Base-by-base conservation (phyloP, 306 rosid species). In the Sphenostylis stenocarpa region DNA sequence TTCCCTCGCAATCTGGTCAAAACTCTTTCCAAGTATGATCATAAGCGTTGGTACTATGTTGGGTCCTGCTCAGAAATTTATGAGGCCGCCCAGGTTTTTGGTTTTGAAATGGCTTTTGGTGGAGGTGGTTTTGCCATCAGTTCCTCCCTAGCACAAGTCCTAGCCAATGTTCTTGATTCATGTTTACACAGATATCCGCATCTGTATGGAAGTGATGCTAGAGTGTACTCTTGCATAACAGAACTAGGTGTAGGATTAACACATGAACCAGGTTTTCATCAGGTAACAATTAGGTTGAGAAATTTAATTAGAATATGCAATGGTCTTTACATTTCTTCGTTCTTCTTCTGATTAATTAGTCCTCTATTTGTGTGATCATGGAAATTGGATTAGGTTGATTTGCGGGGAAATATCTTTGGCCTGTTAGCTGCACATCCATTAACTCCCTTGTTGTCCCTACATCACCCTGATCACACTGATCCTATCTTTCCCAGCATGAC, bases 61-160 rank as follows among this genome's bases (percentile, higher is more conserved):
- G 98, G 98, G 7, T 43, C 93, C 1, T 66, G 76, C 70, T 90
- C 96, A 0, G 97, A 94, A 85, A 87, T 78, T 16, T 87, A 82
- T 31, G 72, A 85, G 24, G 84, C 21, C 1, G 10, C 72, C 20
- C 93, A 88, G 70, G 85, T 14, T 4, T 85, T 86, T 48, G 82
- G 90, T 23, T 92, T 87, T 69, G 93, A 79, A 4, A 90, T 89
- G 97, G 98, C 93, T 62, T 90, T 86, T 68, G 95, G 95, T 3
- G 98, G 98, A 21, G 96, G 90, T 15, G 98, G 97, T 36, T 90
- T 92, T 58, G 98, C 91, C 41, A 73, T 94, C 9, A 94, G 97
- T 64, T 78, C 77, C 41, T 79, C 98, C 23, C 69, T 92, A 0
- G 97, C 95, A 0, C 57, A 79, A 57, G 86, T 75, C 6, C 57